Base-by-base conservation (phyloP, 2,329 filamentous ascomycete genomes). In the Teratosphaeria viscida region DNA sequence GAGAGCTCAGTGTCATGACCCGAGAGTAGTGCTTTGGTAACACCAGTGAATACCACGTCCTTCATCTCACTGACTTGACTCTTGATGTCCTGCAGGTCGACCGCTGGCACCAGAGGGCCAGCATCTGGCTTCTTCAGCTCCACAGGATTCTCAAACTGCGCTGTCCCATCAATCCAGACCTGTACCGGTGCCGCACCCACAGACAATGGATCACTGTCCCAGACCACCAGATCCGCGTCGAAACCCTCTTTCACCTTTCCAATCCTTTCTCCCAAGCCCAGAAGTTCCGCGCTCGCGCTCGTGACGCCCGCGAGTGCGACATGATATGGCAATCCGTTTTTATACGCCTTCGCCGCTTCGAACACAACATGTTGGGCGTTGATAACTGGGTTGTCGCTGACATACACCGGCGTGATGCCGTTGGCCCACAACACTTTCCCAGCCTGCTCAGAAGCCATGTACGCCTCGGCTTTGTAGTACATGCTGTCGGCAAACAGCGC, bases 401-500 rank as follows among this genome's bases (percentile, higher is more conserved):
- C 85, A 63, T 86, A 88, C 26, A 87, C 81, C 1, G 84, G 79
- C 0, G 84, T 87, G 35, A 89, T 76, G 29, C 82, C 85, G 59
- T 82, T 78, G 26, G 88, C 85, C 64, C 84, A 84, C 0, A 89
- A 77, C 3, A 84, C 78, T 68, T 86, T 87, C 29, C 85, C 85
- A 1, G 85, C 85, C 61, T 82, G 82, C 68, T 87, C 83, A 11
- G 84, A 86, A 0, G 80, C 85, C 4, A 82, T 75, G 64, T 85
- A 87, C 0, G 85, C 76, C 72, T 89, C 86, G 1, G 81, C 77
- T 72, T 89, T 67, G 78, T 88, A 89, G 70, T 82, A 86, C 82
- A 87, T 87, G 68, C 85, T 87, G 67, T 88, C 85, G 10, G 86
- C 85, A 65, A 89, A 89, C 3, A 87, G 74, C 11, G 82, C 85